Conservation (phyloP, 2,329 filamentous ascomycete genomes). For the Penicillium freii region DNA sequence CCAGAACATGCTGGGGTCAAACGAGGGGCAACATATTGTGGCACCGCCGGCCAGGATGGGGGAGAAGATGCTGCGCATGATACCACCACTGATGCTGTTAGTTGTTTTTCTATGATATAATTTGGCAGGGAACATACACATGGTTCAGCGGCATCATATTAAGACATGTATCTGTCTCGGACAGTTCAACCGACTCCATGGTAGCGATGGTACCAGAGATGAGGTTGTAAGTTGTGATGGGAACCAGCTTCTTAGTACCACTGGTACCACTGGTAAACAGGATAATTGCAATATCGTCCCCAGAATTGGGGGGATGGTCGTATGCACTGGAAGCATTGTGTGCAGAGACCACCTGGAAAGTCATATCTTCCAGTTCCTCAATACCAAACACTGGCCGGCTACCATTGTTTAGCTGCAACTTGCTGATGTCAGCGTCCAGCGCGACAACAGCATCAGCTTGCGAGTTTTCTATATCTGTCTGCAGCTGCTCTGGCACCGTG, state of each 20-base stretch:
- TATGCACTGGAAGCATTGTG: neutral
- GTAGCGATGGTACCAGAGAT: slow-evolving; percentile 53
- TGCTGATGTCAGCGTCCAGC: slow-evolving; percentile 31
- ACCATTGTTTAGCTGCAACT: slow-evolving; percentile 11
- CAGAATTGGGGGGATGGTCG: slow-evolving; percentile 40
- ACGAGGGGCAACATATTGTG: slow-evolving; percentile 54
- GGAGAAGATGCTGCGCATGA: slow-evolving; percentile 56
- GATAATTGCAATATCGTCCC: slow-evolving; percentile 52
- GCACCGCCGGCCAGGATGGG: slow-evolving; percentile 55
- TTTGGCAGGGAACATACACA: slow-evolving; percentile 41
- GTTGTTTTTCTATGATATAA: neutral
- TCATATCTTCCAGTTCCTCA: slow-evolving; percentile 36
- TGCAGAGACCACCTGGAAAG: slow-evolving; percentile 28
- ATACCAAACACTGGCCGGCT: slow-evolving; percentile 17
- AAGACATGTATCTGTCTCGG: slow-evolving; percentile 49
- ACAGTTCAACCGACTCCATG: slow-evolving; percentile 55
- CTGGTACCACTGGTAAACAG: slow-evolving; percentile 60
- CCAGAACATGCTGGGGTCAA: slow-evolving; percentile 58
- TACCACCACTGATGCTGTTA: slow-evolving; percentile 44
- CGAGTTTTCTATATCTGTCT: slow-evolving; percentile 51
- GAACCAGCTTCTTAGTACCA: slow-evolving; percentile 59
- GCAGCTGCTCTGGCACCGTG: slow-evolving; percentile 52
- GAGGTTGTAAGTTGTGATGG: slow-evolving; percentile 52
- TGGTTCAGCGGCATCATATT: slow-evolving; percentile 63
- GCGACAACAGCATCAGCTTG: slow-evolving; percentile 50